Percentiles rank a stretch among this genome's conserved stretches.
These are phyloP conservation scores for Tricholoma sp. DNA, from an alignment of 768 basidiomycete species.

Conservation along the genomic window DNA sequence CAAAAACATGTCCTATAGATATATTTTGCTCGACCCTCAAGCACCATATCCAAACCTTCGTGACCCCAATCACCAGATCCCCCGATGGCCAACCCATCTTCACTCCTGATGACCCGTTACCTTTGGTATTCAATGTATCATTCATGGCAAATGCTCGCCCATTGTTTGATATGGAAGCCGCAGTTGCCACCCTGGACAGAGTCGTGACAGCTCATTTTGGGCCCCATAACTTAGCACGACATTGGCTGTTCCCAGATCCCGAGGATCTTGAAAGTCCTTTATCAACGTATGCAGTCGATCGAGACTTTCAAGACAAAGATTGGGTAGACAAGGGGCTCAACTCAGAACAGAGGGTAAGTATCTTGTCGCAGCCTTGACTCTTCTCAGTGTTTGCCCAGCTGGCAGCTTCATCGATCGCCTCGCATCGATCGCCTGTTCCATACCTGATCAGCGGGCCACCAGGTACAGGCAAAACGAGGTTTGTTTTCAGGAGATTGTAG, in stretches of 20 bases:
- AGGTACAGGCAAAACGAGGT: slow-evolving; percentile 52
- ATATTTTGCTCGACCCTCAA: slow-evolving; percentile 36
- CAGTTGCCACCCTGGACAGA: slow-evolving; percentile 24
- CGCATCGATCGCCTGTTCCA: slow-evolving; percentile 40
- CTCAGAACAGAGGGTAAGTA: slow-evolving; percentile 37
- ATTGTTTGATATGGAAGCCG: slow-evolving; percentile 38
- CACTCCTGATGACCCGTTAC: slow-evolving; percentile 30
- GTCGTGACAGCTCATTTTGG: slow-evolving; percentile 16
- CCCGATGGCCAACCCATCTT: slow-evolving; percentile 9
- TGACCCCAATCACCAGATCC: slow-evolving; percentile 17
- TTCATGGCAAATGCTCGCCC: slow-evolving; percentile 43
- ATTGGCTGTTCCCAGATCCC: slow-evolving; percentile 43
- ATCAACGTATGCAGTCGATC: slow-evolving; percentile 16
- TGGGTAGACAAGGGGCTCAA: slow-evolving; percentile 46
- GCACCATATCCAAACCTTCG: slow-evolving; percentile 33
- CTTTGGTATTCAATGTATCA: slow-evolving; percentile 41
- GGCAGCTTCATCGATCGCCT: slow-evolving; percentile 37
- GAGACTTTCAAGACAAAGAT: slow-evolving; percentile 25
- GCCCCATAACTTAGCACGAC: slow-evolving; percentile 26
- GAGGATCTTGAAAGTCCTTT: slow-evolving; percentile 22
- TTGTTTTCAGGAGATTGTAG: not conserved
- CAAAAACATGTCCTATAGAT: slow-evolving; percentile 20
- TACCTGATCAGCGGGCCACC: slow-evolving; percentile 47
- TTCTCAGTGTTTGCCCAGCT: slow-evolving; percentile 22
- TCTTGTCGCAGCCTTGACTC: not conserved